phyloP scores from a whole-genome alignment of 805 yeast genomes.

The Limtongia smithiae region DNA sequence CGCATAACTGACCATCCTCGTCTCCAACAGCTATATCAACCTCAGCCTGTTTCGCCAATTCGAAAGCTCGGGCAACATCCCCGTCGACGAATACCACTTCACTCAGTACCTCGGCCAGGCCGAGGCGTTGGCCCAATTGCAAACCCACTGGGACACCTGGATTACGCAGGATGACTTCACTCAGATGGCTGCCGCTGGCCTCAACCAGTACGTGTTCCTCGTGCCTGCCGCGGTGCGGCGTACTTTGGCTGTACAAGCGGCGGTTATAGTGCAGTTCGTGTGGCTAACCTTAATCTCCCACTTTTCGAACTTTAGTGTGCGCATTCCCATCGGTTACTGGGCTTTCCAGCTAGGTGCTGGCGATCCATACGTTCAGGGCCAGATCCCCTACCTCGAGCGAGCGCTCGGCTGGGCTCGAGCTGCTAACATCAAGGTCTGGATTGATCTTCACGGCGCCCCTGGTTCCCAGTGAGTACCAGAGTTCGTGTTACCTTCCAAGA shows the following conservation, averaged over 20 bases:
- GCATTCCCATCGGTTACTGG: conserved; percentile 69
- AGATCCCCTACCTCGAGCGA: conserved; percentile 61
- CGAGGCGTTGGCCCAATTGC: conserved; percentile 47
- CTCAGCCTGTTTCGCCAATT: conserved; percentile 67
- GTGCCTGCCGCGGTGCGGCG: too few relatives aligned
- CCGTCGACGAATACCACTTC: conserved; percentile 81
- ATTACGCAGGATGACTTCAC: conserved; percentile 59
- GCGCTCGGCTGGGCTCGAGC: conserved; percentile 74
- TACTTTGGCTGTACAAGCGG: too few relatives aligned
- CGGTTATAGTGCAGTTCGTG: neutral
- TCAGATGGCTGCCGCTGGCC: conserved; percentile 52
- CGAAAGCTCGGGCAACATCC: conserved; percentile 47
- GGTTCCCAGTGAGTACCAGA: conserved; percentile 59
- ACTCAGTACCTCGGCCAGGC: conserved; percentile 47
- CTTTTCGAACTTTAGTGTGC: conserved; percentile 20
- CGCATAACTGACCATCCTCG: too few relatives aligned
- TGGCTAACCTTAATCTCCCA: neutral
- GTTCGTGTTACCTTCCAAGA: too few relatives aligned
- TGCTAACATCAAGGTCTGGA: conserved; percentile 71
- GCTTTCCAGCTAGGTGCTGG: conserved; percentile 49
- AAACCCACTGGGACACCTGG: conserved; percentile 66
- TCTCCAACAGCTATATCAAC: conserved; percentile 46
- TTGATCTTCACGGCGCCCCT: conserved; percentile 89
- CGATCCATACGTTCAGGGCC: conserved; percentile 68
- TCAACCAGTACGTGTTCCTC: conserved; percentile 51